Evolutionary conservation across 1,139 yeast genomes (phyloP), one percentile per base, ranked within the genome.

Genomic region (Geotrichum reessii): DNA sequence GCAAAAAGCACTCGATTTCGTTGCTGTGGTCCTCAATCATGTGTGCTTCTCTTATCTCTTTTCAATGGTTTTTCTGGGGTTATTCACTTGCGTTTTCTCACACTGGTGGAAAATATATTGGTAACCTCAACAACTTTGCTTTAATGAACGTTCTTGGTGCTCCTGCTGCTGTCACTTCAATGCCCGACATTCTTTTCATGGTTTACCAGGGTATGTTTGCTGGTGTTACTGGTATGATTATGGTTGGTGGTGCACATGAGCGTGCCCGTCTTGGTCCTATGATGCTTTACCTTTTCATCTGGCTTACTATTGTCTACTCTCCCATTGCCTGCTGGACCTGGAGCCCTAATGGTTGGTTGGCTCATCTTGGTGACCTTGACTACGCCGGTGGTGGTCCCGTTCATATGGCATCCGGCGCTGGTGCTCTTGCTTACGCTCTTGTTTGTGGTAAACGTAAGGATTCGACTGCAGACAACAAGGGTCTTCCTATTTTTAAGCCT

Each of bases 381-480:
- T 93, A 89, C 73, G 98, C 99, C 37, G 99, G 99, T 47, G 97
- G 97, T 58, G 98, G 98, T 0, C 96, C 97, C 1, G 97, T 93
- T 49, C 98, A 93, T 73, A 89, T 93, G 59, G 81, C 89, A 44
- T 85, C 95, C 27, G 98, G 98, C 65, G 87, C 89, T 24, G 87
- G 91, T 47, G 97, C 96, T 1, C 85, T 92, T 68, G 96, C 89
- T 9, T 87, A 87, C 67, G 85, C 95, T 19, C 83, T 85, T 60
- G 89, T 87, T 61, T 77, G 91, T 60, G 97, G 97, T 7, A 82
- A 87, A 68, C 80, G 97, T 69, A 85, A 85, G 67, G 31, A 53
- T 31, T 42, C 49, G 9, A 37, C 47, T 69, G n/a, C n/a, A n/a
- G n/a, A n/a, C n/a, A 86, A 88, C 64, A 78, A 87, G 62, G 52